phyloP scores from a whole-genome alignment of 495 filamentous ascomycete genomes.

The Trichocladium uniseriatum region DNA sequence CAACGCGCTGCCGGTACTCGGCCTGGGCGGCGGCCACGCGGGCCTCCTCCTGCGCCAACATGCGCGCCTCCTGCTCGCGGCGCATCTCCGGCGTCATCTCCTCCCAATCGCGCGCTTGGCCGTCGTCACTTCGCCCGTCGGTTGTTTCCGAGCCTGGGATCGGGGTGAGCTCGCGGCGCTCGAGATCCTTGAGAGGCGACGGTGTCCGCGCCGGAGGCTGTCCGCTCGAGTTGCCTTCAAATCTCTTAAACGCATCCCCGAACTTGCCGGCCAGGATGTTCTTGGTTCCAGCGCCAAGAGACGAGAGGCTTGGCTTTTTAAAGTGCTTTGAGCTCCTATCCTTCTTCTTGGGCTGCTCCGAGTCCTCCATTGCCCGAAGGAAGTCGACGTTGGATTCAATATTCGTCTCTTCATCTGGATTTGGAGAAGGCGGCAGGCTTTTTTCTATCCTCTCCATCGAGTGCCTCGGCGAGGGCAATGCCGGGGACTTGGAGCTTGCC shows the following conservation, averaged over 20 bases:
- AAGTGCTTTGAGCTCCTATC: conserved; percentile 58
- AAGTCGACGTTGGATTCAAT: conserved; percentile 87
- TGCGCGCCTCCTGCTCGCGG: conserved; percentile 76
- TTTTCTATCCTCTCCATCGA: conserved; percentile 24
- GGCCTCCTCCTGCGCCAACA: conserved; percentile 80
- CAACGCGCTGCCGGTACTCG: conserved; percentile 73
- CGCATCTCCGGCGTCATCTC: conserved; percentile 82
- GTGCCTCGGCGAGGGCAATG: conserved; percentile 28
- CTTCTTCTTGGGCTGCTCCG: conserved; percentile 61
- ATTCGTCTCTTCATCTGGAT: conserved; percentile 48
- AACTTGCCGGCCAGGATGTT: conserved; percentile 84
- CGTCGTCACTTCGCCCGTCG: conserved; percentile 60
- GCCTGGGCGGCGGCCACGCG: conserved; percentile 88
- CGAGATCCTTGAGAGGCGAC: conserved; percentile 45
- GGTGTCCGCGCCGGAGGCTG: conserved; percentile 40
- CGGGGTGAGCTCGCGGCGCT: conserved; percentile 52
- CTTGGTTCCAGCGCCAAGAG: conserved; percentile 65
- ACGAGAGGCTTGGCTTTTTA: conserved; percentile 76
- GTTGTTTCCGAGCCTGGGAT: conserved; percentile 71
- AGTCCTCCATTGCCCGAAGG: conserved; percentile 66
- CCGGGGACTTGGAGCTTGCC: conserved; percentile 30
- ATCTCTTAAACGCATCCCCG: conserved; percentile 89
- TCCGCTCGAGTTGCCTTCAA: conserved; percentile 52
- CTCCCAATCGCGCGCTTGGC: conserved; percentile 48
- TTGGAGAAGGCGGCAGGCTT: conserved; percentile 26